Conservation (phyloP, 2,329 filamentous ascomycete species). For the Xylaria hypoxylon region DNA sequence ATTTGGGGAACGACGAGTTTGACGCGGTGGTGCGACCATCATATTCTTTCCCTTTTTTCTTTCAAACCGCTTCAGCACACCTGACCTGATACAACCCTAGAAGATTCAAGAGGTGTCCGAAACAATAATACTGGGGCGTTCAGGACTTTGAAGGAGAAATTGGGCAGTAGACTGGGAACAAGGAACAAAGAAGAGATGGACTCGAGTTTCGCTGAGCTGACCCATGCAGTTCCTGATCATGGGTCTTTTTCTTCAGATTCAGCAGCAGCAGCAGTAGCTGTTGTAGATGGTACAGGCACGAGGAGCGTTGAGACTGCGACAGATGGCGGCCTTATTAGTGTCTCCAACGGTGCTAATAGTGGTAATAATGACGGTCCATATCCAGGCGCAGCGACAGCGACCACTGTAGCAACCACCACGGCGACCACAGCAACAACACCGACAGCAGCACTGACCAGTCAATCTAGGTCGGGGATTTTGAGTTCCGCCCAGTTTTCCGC, state of each 20-base stretch:
- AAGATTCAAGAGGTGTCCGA: slow-evolving; percentile 15
- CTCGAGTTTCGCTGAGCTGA: slow-evolving; percentile 31
- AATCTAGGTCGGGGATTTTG: slow-evolving; percentile 21
- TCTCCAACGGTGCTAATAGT: slow-evolving; percentile 6
- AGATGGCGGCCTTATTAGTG: slow-evolving; percentile 27
- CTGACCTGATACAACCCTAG: slow-evolving; percentile 11
- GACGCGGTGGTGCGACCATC: slow-evolving; percentile 17
- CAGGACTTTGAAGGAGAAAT: slow-evolving; percentile 21
- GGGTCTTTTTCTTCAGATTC: slow-evolving; percentile 20
- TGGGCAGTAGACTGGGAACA: slow-evolving; percentile 11
- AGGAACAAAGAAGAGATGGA: slow-evolving; percentile 34
- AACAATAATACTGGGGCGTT: slow-evolving; percentile 28
- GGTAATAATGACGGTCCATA: slow-evolving; percentile 19
- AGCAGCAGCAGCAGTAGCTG: slow-evolving; percentile 2
- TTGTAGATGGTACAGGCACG: slow-evolving; percentile 28
- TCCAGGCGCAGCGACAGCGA: slow-evolving; percentile 2
- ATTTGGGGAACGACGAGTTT: slow-evolving; percentile 14
- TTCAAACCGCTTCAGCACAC: slow-evolving; percentile 7
- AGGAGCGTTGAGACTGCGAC: background rate
- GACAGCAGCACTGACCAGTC: slow-evolving; percentile 12
- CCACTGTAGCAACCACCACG: background rate
- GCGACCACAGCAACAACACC: background rate
- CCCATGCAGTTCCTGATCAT: slow-evolving; percentile 30
- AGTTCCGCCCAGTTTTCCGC: slow-evolving; percentile 18
- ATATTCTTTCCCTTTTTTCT: slow-evolving; percentile 16